Conservation (phyloP, 2,329 filamentous ascomycete genomes). For the Fusarium anguioides region DNA sequence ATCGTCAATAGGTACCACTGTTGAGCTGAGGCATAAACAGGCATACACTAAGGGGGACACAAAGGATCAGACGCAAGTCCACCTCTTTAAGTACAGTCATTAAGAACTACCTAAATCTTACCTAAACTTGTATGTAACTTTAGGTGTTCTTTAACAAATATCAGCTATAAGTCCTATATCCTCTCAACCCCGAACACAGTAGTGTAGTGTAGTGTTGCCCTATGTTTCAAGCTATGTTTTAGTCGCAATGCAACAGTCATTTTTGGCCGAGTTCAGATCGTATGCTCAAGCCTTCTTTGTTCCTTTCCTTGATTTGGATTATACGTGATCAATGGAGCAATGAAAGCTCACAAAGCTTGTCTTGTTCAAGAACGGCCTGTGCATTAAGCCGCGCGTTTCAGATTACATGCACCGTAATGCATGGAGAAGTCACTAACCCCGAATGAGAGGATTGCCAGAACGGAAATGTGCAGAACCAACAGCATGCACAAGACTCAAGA, state of each 20-base stretch:
- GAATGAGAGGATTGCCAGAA: constrained; percentile 10
- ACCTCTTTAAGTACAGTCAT: no score
- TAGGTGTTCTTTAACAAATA: no score
- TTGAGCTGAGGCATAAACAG: constrained; percentile 35
- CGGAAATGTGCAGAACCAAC: constrained; percentile 20
- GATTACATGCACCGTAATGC: constrained; percentile 17
- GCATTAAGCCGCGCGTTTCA: constrained; percentile 34
- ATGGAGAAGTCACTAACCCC: constrained; percentile 8
- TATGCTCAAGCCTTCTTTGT: neutral
- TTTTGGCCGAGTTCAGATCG: neutral
- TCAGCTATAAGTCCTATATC: no score
- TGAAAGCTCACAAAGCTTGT: constrained; percentile 4
- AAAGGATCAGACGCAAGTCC: no score
- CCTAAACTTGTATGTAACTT: no score
- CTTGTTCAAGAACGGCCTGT: constrained; percentile 19
- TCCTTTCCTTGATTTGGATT: neutral
- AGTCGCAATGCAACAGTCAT: constrained; percentile 6
- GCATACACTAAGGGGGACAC: no score
- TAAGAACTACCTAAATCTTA: no score
- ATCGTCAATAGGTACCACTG: constrained; percentile 21
- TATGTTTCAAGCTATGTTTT: constrained; percentile 27
- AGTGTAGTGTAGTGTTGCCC: no score
- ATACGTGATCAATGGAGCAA: neutral
- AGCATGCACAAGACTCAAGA: neutral
- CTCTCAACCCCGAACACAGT: no score